Evolutionary conservation across 352 stramenopile genomes (phyloP), one percentile per base, ranked within the genome.

Genomic region (Poterioochromonas sp.): DNA sequence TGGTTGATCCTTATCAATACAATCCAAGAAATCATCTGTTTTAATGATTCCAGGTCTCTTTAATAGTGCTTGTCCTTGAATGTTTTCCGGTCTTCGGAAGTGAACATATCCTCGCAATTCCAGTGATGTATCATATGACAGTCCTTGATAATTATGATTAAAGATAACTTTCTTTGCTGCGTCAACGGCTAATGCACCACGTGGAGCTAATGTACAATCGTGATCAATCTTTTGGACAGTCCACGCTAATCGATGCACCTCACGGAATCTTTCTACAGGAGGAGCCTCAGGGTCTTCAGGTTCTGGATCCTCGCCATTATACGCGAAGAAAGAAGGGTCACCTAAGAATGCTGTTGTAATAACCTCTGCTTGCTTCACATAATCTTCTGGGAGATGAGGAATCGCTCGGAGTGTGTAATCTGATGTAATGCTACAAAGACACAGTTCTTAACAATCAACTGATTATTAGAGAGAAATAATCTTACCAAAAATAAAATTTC

Each of bases 401-500:
- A 65, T 1, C 20, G 47, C 22, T 44, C 71, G 29, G 3, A 78
- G 47, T 20, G 54, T 69, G 34, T 69, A 78, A 29, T 78, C 71
- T 53, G 71, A 78, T 18, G 71, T 68, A 39, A 29, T 78, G 47
- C 71, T 78, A 34, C 35, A 51, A 78, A 44, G 15, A 58, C n/a
- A n/a, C n/a, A n/a, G n/a, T n/a, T n/a, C n/a, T n/a, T n/a, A n/a
- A n/a, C n/a, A n/a, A n/a, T n/a, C n/a, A 43, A 43, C 12, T 70
- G 37, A 70, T 20, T 70, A 43, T 35, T 70, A 15, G 37, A 20
- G 18, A 70, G 29, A 35, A 70, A 43, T 43, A 35, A 29, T 73
- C 71, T 68, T 22, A 78, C 71, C 71, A 78, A 51, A 40, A 78
- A 39, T 78, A 78, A 37, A 54, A 78, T 29, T 78, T 78, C 47